Conservation (phyloP, 768 basidiomycete genomes). For the Boletus vinaceobasis region DNA sequence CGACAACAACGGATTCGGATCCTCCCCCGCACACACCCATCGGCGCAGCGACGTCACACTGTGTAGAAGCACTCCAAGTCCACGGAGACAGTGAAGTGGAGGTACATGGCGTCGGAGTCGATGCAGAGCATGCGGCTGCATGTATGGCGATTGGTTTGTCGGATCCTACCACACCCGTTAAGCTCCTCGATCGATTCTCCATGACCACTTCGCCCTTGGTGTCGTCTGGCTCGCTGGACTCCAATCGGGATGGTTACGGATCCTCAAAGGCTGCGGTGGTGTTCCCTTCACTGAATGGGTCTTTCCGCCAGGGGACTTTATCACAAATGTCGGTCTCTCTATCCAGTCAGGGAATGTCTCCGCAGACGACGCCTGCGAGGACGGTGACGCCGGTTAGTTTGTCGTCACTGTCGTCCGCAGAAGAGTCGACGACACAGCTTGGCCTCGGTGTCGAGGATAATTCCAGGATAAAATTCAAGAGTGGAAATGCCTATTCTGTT, state of each 20-base stretch:
- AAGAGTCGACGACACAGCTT: not conserved
- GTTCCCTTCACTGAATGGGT: conserved; percentile 25
- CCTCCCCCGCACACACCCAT: conserved; percentile 27
- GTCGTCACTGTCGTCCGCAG: not conserved
- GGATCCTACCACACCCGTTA: conserved; percentile 16
- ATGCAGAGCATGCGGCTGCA: not conserved
- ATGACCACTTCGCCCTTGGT: conserved; percentile 2
- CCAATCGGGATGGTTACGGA: conserved; percentile 1
- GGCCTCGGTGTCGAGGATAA: not conserved
- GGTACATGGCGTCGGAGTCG: conserved; percentile 6
- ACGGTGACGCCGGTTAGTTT: conserved; percentile 5
- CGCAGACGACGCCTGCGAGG: conserved; percentile 11
- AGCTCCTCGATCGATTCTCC: conserved; percentile 12
- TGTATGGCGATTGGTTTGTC: conserved; percentile 6
- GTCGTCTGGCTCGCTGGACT: not conserved
- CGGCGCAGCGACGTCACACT: conserved; percentile 5
- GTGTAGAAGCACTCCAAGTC: conserved; percentile 3
- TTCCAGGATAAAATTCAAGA: not conserved
- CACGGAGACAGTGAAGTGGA: conserved; percentile 15
- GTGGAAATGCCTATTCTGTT: not conserved
- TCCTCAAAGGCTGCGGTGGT: conserved; percentile 16
- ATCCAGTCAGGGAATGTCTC: conserved; percentile 1
- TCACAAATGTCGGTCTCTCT: not conserved
- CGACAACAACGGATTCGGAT: conserved; percentile 27
- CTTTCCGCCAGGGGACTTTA: conserved; percentile 15